Evolutionary conservation across 2,329 filamentous ascomycete genomes (phyloP), one percentile per base, ranked within the genome.

Genomic region (Fusarium temperatum): DNA sequence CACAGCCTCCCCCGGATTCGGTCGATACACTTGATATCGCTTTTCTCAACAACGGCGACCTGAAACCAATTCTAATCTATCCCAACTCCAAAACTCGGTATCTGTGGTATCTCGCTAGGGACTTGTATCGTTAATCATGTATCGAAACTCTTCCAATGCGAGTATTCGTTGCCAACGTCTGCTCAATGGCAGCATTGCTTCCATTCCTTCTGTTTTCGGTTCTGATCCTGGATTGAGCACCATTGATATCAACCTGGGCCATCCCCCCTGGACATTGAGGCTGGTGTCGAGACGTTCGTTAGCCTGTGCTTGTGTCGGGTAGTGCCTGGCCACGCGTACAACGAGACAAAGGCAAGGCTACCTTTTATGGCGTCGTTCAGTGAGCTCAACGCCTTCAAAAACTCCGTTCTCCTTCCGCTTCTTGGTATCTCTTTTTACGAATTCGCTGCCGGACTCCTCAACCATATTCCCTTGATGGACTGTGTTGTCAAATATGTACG

Each of bases 391-490:
- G 12, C 44, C 22, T 36, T 57, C 35, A 28, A 36, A 55, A 56
- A 47, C 39, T 26, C 42, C 45, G 17, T 69, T 53, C 59, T 70
- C 60, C 39, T 14, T 39, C 42, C 35, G 47, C 28, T 44, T 50
- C 47, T 39, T 54, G 45, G 48, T 45, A 54, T 41, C 18, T 28
- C 20, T 18, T 36, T 42, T 55, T 24, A 41, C 41, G 39, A 41
- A 30, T 56, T 38, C 55, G 32, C 17, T 28, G 32, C 42, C 45
- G 32, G 35, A 30, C 22, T 47, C 30, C 32, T 17, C 41, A n/a
- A 42, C 28, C 28, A 28, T 35, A 45, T 39, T 26, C 22, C 45
- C 53, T 59, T 35, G 39, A 39, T 48, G 24, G 81, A 56, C 20
- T 70, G 44, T 36, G 57, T 42, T 20, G 48, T 61, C 50, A 63